Conservation (phyloP, 1,139 yeast species). For the Tardiomyces depauwii region DNA sequence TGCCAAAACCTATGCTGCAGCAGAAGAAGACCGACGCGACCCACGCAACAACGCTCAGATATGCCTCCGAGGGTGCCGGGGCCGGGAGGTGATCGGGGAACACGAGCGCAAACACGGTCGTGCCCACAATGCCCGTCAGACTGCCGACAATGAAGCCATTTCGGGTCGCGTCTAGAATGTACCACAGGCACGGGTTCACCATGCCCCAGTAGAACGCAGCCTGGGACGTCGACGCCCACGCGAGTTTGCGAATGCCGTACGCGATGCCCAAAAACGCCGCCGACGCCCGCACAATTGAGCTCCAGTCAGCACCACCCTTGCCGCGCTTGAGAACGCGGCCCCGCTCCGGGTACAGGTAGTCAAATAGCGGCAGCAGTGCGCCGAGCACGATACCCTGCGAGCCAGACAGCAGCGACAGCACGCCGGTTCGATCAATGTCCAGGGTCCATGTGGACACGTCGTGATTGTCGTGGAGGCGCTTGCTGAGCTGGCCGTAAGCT, state of each 20-base stretch:
- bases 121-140: constrained; percentile 20
- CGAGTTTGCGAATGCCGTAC: constrained; percentile 70
- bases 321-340: constrained; percentile 8
- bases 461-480: constrained; percentile 26
- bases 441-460: constrained; percentile 20
- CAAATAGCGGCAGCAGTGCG: constrained; percentile 49
- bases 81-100: constrained; percentile 21
- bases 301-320: constrained; percentile 25
- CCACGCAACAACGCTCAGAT: constrained; percentile 31
- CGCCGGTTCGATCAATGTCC: constrained; percentile 19
- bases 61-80: constrained; percentile 11
- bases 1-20: constrained; percentile 59
- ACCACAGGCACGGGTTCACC: constrained; percentile 73
- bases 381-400: constrained; percentile 57
- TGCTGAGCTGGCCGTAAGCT: constrained; percentile 23
- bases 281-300: constrained; percentile 44
- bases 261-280: constrained; percentile 76
- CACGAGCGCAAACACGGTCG: constrained; percentile 19
- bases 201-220: constrained; percentile 67
- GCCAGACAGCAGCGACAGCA: constrained; percentile 29
- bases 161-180: constrained; percentile 62
- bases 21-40: constrained; percentile 56
- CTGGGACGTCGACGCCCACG: constrained; percentile 70
- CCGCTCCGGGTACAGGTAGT: constrained; percentile 33
- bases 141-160: constrained; percentile 41